Evolutionary conservation across 2,329 filamentous ascomycete species (phyloP), one percentile per base, ranked within the genome.

Genomic region (Colletotrichum brevisporum): DNA sequence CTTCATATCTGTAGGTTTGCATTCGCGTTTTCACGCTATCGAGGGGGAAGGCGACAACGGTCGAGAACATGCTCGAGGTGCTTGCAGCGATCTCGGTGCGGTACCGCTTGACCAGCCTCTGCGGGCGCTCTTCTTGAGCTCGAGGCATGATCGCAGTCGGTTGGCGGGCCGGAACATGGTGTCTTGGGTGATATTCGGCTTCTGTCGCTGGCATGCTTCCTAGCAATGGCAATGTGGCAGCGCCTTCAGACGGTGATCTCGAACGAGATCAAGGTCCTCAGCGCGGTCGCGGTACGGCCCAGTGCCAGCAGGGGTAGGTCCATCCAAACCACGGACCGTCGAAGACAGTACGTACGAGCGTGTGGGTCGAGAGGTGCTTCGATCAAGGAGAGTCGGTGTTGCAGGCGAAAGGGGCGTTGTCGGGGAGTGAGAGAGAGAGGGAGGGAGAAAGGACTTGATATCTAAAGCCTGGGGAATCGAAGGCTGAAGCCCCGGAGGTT

Each of bases 11-110:
- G 81, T 96, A 95, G 73, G 92, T 93, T 83, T 97, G 94, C 90
- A 96, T 94, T 76, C 94, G 92, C 64, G 92, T 95, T 85, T 97
- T 97, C 78, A 95, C 91, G 75, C 94, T 95, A 79, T 97, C 94
- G 74, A 97, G 88, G 24, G 94, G 94, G 77, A 95, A 97, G n/a
- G 93, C 92, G 73, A 88, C 86, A 76, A 94, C 87, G 50, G 93
- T 96, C 45, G 92, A 94, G 65, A 95, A 85, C 73, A 95, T 86
- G 79, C 92, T 95, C 77, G 91, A 92, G 47, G 90, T 85, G 80
- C 91, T 92, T 52, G 94, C 93, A 70, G 93, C 90, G 73, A 96
- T 90, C 81, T 95, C 92, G 56, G 92, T 95, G 73, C 92, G 89
- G 80, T 96, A 95, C 73, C 87, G 88, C 83, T 94, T 94, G 76